Percentiles rank a stretch among this genome's conserved stretches.
Conservation (phyloP, 2,329 filamentous ascomycete species). For the Talaromyces sp. region DNA sequence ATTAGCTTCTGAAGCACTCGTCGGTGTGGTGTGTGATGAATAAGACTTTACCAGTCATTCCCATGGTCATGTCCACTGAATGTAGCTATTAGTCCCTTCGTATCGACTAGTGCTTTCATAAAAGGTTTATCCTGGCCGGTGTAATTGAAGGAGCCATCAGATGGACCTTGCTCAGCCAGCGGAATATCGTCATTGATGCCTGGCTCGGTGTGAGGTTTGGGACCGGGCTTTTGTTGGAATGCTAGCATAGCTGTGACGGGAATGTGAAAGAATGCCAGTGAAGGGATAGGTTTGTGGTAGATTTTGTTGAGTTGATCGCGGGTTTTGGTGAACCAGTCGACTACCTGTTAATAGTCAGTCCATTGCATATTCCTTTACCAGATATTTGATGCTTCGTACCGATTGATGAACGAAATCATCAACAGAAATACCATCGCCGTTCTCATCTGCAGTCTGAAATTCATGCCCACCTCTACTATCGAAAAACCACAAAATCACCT, state of each 20-base stretch:
- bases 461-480: conserved; percentile 58
- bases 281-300: conserved; percentile 23
- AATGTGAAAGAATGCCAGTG: conserved; percentile 53
- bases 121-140: conserved; percentile 54
- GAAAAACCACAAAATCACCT: conserved; percentile 64
- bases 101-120: conserved; percentile 56
- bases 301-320: conserved; percentile 24
- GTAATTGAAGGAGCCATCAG: conserved; percentile 23
- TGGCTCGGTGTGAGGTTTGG: conserved; percentile 41
- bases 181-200: conserved; percentile 46
- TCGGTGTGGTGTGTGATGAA: not conserved
- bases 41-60: conserved; percentile 52
- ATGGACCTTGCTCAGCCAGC: conserved; percentile 12
- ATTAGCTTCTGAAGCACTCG: not conserved
- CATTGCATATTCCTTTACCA: no score
- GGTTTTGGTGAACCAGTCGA: conserved; percentile 43
- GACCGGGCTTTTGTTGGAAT: conserved; percentile 39
- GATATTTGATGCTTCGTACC: conserved; percentile 17
- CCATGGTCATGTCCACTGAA: conserved; percentile 66
- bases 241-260: conserved; percentile 41
- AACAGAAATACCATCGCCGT: not conserved
- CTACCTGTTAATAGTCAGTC: conserved; percentile 21
- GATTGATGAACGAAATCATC: conserved; percentile 42
- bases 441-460: conserved; percentile 31
- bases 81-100: conserved; percentile 51